Conservation (phyloP, 2,329 filamentous ascomycete species). For the Botrytis byssoidea region DNA sequence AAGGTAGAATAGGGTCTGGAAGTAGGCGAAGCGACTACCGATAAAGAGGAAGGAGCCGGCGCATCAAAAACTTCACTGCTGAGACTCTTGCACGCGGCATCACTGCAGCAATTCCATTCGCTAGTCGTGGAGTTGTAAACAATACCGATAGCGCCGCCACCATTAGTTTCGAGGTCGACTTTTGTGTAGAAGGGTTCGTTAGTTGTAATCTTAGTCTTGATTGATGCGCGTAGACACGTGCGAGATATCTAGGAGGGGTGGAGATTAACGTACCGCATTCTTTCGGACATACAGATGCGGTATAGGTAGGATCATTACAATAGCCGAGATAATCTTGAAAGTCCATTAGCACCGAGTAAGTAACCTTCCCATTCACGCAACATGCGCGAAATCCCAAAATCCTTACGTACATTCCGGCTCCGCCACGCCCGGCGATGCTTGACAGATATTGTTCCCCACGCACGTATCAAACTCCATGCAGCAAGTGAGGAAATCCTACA, state of each 20-base stretch:
- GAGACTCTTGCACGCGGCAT: conserved; percentile 1
- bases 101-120: conserved; percentile 3
- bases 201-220: background rate
- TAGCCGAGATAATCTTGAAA: conserved; percentile 9
- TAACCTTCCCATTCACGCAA: background rate
- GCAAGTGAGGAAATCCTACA: background rate
- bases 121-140: background rate
- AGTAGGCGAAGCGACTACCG: background rate
- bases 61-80: conserved; percentile 1
- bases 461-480: conserved; percentile 7
- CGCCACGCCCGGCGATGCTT: background rate
- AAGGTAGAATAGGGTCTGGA: conserved; percentile 1
- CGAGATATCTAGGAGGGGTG: too few relatives aligned
- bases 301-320: conserved; percentile 14
- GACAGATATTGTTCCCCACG: conserved; percentile 14
- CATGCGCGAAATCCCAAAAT: background rate
- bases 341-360: background rate
- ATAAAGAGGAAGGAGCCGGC: background rate
- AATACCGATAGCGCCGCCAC: background rate
- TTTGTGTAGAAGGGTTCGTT: background rate
- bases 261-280: background rate
- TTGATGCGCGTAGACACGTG: background rate
- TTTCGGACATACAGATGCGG: background rate
- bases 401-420: background rate
- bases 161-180: background rate